Evolutionary conservation across 306 rosid genomes (phyloP).

Genomic region (Corylus americana): DNA sequence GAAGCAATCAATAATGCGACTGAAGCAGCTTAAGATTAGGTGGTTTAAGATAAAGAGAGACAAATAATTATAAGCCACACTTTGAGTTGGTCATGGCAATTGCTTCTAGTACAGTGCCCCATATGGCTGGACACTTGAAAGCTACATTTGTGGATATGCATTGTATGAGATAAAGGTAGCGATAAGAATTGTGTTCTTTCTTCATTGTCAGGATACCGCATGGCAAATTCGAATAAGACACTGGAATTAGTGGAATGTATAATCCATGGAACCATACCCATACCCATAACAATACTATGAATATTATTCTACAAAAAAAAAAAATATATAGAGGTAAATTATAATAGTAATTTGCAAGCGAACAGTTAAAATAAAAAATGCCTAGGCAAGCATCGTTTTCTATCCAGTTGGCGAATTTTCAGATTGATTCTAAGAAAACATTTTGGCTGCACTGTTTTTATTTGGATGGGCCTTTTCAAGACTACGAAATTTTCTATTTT

Average conservation of each 20-base stretch:
- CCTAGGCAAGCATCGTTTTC: neutral
- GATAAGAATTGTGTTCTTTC: slow-evolving; percentile 34
- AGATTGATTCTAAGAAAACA: neutral
- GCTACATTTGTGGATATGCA: slow-evolving; percentile 38
- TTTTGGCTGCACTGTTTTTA: neutral
- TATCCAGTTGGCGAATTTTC: neutral
- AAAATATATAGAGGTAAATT: too few species aligned
- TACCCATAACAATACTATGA: too few species aligned
- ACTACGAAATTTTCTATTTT: neutral
- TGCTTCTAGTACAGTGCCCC: slow-evolving; percentile 15
- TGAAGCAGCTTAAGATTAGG: too few species aligned
- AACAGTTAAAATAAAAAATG: neutral
- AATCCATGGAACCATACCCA: neutral
- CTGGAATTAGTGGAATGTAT: neutral
- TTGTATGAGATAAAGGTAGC: slow-evolving; percentile 26
- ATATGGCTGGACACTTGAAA: slow-evolving; percentile 35
- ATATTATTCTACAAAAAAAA: too few species aligned
- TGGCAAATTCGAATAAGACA: neutral
- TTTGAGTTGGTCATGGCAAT: neutral
- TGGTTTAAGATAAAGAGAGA: neutral
- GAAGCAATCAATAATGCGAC: too few species aligned
- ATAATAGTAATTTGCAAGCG: too few species aligned
- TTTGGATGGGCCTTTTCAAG: neutral
- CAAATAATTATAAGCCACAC: neutral
- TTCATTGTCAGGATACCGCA: neutral